Evolutionary conservation across 139 green algal genomes (phyloP), one percentile per base, ranked within the genome.

Genomic region (Gonium pectorale): DNA sequence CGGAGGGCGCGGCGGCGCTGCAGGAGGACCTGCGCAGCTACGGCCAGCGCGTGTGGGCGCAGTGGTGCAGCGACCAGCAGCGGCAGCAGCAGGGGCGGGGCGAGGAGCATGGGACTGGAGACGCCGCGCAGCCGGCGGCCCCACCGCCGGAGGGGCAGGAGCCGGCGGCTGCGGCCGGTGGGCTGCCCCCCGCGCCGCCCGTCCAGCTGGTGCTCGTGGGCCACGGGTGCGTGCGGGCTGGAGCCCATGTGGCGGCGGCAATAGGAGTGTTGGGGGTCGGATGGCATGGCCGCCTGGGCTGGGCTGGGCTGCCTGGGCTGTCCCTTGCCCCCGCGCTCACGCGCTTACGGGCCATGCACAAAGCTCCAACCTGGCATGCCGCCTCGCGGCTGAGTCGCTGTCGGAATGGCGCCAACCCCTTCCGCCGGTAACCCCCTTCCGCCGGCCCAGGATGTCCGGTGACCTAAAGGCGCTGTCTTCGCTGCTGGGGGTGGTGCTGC

Each of bases 201-300:
- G 27, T 75, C 26, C 79, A 77, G 35, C 35, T 85, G 64, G 64
- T 85, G 24, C 21, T 85, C 4, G 79, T 85, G 33, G 79, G 79
- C 26, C 79, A 85, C 64, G 79, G 79, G 77, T 83, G 66, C 51
- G 77, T n/a, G n/a, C n/a, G n/a, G n/a, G n/a, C n/a, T n/a, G n/a
- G n/a, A n/a, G n/a, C n/a, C n/a, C n/a, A n/a, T n/a, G n/a, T n/a
- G n/a, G n/a, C n/a, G n/a, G n/a, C n/a, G n/a, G n/a, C n/a, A n/a
- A n/a, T n/a, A n/a, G n/a, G n/a, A n/a, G n/a, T n/a, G n/a, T n/a
- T n/a, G n/a, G n/a, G n/a, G n/a, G n/a, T n/a, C n/a, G n/a, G n/a
- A n/a, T n/a, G n/a, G n/a, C n/a, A n/a, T n/a, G n/a, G n/a, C n/a
- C n/a, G n/a, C n/a, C 8, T n/a, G 56, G 21, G 56, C 24, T n/a